Conservation (phyloP, 2,329 filamentous ascomycete species). For the Xylaria hypoxylon region DNA sequence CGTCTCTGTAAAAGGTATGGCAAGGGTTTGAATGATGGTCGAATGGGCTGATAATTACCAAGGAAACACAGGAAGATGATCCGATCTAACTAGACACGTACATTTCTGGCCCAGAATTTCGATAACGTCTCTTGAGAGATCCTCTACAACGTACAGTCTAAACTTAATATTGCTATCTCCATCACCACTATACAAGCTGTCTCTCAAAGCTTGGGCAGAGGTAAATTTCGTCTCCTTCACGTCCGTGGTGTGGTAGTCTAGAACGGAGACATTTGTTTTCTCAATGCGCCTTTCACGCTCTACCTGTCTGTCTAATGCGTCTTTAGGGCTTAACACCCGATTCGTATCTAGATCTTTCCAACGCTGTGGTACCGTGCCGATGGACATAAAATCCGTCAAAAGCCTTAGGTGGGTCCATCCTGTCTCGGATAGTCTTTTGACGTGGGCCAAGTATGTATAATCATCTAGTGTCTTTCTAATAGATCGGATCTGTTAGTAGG, state of each 20-base stretch:
- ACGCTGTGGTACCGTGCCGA: constrained; percentile 39
- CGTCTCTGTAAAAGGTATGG: background rate
- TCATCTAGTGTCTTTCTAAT: constrained; percentile 5
- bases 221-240: constrained; percentile 19
- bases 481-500: constrained; percentile 1
- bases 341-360: constrained; percentile 28
- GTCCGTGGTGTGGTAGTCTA: constrained; percentile 32
- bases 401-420: constrained; percentile 38
- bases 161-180: constrained; percentile 22
- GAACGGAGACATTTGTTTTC: constrained; percentile 34
- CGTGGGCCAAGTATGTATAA: constrained; percentile 31
- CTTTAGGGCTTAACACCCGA: background rate
- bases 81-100: constrained; percentile 12
- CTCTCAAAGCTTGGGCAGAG: constrained; percentile 10
- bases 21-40: background rate
- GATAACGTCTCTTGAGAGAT: constrained; percentile 42
- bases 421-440: constrained; percentile 31
- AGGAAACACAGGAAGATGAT: background rate
- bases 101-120: constrained; percentile 37
- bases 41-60: background rate
- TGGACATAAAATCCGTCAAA: constrained; percentile 41
- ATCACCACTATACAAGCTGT: background rate
- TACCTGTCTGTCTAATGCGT: constrained; percentile 4
- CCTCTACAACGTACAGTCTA: constrained; percentile 40
- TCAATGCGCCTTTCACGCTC: constrained; percentile 26